Evolutionary conservation across 495 filamentous ascomycete species (phyloP), one percentile per base, ranked within the genome.

Genomic region (Xylaria acuta): DNA sequence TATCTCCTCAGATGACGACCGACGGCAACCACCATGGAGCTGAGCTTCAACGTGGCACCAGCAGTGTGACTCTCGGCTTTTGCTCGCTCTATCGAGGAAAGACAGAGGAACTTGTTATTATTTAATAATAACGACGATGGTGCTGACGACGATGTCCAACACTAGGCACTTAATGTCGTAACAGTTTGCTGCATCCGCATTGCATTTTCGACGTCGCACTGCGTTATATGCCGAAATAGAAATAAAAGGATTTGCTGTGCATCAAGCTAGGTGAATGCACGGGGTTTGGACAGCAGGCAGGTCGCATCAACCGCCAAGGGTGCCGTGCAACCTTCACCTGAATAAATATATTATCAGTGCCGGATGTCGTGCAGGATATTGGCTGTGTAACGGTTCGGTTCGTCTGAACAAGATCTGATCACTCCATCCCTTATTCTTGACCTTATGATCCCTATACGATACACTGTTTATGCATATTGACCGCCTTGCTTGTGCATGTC

Each of bases 351-450:
- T 7, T 38, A 41, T 40, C 56, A 27, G 32, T 54, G 43, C 27
- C 69, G 69, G 38, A 71, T 71, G 69, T 71, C 69, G 69, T 71
- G 69, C 69, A 71, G 69, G 6, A 34, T 56, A 71, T 64, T 64
- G 59, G 58, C 25, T 45, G 69, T 71, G 69, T 71, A 71, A 71
- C 69, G 27, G 16, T n/a, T 16, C 32, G 20, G 58, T 54, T 47
- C 56, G 14, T 62, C 43, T 40, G 34, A 20, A 30, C 64, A 32
- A 54, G 43, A 32, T 34, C 38, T 32, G 51, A 69, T 43, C 47
- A 67, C 14, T 32, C 64, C 47, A 54, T 40, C 4, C 41, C 41
- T 18, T 18, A n/a, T n/a, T 38, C 41, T 34, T 27, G 63, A 54
- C 64, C 47, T 67, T 54, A 27, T 66, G 45, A 54, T 54, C 34